Conservation (phyloP, 352 stramenopile species). For the Detonula confervacea region DNA sequence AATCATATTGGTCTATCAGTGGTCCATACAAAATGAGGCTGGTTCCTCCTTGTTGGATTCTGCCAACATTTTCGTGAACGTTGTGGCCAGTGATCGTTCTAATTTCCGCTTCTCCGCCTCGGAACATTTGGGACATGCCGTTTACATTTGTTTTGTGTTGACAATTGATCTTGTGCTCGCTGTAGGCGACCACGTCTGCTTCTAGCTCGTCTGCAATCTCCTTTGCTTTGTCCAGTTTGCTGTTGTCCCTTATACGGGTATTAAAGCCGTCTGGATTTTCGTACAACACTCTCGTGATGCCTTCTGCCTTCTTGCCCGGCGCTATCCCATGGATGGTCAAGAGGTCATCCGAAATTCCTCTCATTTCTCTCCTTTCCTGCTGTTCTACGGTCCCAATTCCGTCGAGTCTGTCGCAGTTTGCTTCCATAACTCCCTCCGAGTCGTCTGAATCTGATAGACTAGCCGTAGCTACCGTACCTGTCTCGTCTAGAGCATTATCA, state of each 20-base stretch:
- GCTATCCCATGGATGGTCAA: conserved; percentile 22
- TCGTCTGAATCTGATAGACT: conserved; percentile 14
- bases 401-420: not conserved
- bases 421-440: not conserved
- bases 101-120: conserved; percentile 19
- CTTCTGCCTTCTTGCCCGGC: conserved; percentile 5
- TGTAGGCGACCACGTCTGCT: conserved; percentile 22
- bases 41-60: conserved; percentile 31
- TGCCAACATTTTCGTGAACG: conserved; percentile 36
- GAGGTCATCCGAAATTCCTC: conserved; percentile 2
- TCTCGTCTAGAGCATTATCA: conserved; percentile 20
- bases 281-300: conserved; percentile 7
- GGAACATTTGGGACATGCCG: conserved; percentile 30
- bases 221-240: conserved; percentile 33
- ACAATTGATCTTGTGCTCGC: conserved; percentile 27
- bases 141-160: conserved; percentile 25
- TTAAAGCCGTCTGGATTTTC: conserved; percentile 36
- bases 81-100: conserved; percentile 18
- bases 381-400: too few relatives aligned
- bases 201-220: conserved; percentile 39
- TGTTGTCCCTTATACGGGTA: conserved; percentile 17
- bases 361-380: not conserved
- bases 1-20: conserved; percentile 13
- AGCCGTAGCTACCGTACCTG: conserved; percentile 2
- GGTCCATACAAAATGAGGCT: conserved; percentile 1